Conservation (phyloP, 225 moss, liverwort and hornwort species). For the Bryoerythrophyllum caledonicum region DNA sequence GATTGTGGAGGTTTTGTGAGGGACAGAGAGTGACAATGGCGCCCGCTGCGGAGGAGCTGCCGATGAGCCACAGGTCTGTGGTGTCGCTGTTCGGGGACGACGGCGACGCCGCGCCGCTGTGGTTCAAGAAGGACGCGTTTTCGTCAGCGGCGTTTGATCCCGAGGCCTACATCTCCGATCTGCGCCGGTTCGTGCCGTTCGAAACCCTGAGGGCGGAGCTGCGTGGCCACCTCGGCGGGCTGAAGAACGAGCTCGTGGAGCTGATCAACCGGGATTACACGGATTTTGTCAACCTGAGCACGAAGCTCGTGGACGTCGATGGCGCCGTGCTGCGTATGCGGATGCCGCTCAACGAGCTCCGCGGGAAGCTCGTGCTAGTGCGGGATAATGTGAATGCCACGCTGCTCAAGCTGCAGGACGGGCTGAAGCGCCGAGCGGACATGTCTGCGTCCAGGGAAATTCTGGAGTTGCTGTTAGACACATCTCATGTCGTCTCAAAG, state of each 20-base stretch:
- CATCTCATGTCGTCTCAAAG: slow-evolving; percentile 91
- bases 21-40: slow-evolving; percentile 1
- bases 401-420: slow-evolving; percentile 68
- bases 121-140: slow-evolving; percentile 91
- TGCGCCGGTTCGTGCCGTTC: slow-evolving; percentile 82
- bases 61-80: slow-evolving; percentile 58
- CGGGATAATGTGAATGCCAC: slow-evolving; percentile 68
- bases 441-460: slow-evolving; percentile 75
- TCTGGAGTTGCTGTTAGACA: slow-evolving; percentile 79
- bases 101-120: slow-evolving; percentile 67
- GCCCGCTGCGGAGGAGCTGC: slow-evolving; percentile 24
- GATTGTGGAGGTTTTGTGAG: neutral
- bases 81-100: slow-evolving; percentile 78
- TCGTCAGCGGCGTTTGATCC: slow-evolving; percentile 58
- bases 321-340: slow-evolving; percentile 89
- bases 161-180: slow-evolving; percentile 77
- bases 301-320: slow-evolving; percentile 91
- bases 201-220: slow-evolving; percentile 80
- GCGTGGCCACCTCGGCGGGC: slow-evolving; percentile 64
- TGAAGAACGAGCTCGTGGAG: slow-evolving; percentile 87
- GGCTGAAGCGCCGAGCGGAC: slow-evolving; percentile 76
- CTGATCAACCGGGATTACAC: slow-evolving; percentile 85
- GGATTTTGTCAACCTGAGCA: slow-evolving; percentile 85
- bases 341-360: slow-evolving; percentile 77
- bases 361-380: slow-evolving; percentile 61